Evolutionary conservation across 2,329 filamentous ascomycete genomes (phyloP).

Genomic region (Teratosphaeria destructans): DNA sequence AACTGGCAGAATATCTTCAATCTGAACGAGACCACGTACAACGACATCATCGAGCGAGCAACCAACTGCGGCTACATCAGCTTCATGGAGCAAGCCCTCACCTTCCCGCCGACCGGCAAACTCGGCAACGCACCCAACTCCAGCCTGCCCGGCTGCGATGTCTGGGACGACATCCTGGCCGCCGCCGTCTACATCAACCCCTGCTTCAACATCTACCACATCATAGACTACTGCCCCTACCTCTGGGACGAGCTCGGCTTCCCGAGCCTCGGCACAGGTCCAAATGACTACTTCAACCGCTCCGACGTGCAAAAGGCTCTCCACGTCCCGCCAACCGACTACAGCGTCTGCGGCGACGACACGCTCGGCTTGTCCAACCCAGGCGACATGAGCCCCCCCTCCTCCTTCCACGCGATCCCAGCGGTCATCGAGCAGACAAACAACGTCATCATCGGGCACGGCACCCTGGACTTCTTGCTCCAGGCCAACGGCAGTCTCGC

Average conservation of each 20-base stretch:
- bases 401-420: slow-evolving; percentile 12
- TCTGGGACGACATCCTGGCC: slow-evolving; percentile 22
- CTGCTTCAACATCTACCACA: slow-evolving; percentile 25
- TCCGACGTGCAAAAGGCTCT: slow-evolving; percentile 25
- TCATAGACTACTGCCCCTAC: slow-evolving; percentile 20
- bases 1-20: slow-evolving; percentile 26
- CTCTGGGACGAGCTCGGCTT: slow-evolving; percentile 16
- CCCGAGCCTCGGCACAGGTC: slow-evolving; percentile 9
- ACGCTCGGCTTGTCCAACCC: slow-evolving; percentile 10
- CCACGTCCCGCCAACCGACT: slow-evolving; percentile 22
- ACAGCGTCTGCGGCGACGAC: slow-evolving; percentile 17
- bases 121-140: slow-evolving; percentile 4
- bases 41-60: slow-evolving; percentile 24
- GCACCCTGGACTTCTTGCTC: slow-evolving; percentile 18
- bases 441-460: slow-evolving; percentile 23
- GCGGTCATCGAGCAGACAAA: slow-evolving; percentile 24
- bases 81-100: slow-evolving; percentile 41
- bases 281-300: slow-evolving; percentile 24
- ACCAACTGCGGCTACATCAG: slow-evolving; percentile 28
- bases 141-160: slow-evolving; percentile 17
- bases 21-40: slow-evolving; percentile 34
- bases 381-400: slow-evolving; percentile 11
- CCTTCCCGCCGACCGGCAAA: slow-evolving; percentile 24
- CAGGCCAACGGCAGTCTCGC: slow-evolving; percentile 20
- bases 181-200: slow-evolving; percentile 23